Conservation (phyloP, 1,139 yeast genomes). For the Arxiozyma heterogenica region DNA sequence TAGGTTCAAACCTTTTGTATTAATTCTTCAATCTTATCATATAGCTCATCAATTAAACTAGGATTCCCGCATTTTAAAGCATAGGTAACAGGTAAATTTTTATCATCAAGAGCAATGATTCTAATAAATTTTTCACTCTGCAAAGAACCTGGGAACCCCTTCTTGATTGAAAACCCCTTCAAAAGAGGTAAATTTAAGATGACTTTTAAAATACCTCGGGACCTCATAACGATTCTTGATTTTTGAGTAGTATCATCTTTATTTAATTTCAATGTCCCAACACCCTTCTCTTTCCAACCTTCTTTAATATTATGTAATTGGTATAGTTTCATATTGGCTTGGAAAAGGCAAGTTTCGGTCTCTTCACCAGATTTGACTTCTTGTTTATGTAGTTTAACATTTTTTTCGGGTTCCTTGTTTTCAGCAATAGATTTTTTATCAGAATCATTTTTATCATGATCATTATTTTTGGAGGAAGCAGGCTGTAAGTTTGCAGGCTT, state of each 20-base stretch:
- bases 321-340: conserved; percentile 70
- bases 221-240: conserved; percentile 77
- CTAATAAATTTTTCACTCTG: conserved; percentile 74
- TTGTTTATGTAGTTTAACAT: conserved; percentile 36
- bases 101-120: conserved; percentile 46
- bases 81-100: conserved; percentile 67
- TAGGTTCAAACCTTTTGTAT: not conserved
- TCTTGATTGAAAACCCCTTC: conserved; percentile 48
- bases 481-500: not conserved
- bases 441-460: not conserved
- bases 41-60: conserved; percentile 51
- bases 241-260: conserved; percentile 32
- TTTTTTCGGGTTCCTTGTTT: conserved; percentile 10
- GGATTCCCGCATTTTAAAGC: conserved; percentile 64
- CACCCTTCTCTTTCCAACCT: conserved; percentile 96
- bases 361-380: conserved; percentile 84
- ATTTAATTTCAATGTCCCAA: conserved; percentile 79
- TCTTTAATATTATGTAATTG: conserved; percentile 52
- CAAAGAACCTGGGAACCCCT: conserved; percentile 81
- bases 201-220: conserved; percentile 76
- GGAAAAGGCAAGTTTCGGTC: conserved; percentile 60
- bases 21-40: conserved; percentile 36
- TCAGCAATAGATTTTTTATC: conserved; percentile 2
- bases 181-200: conserved; percentile 67
- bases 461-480: conserved; percentile 5